Conservation (phyloP, 1,284 basidiomycete species). For the Boletus sp. region DNA sequence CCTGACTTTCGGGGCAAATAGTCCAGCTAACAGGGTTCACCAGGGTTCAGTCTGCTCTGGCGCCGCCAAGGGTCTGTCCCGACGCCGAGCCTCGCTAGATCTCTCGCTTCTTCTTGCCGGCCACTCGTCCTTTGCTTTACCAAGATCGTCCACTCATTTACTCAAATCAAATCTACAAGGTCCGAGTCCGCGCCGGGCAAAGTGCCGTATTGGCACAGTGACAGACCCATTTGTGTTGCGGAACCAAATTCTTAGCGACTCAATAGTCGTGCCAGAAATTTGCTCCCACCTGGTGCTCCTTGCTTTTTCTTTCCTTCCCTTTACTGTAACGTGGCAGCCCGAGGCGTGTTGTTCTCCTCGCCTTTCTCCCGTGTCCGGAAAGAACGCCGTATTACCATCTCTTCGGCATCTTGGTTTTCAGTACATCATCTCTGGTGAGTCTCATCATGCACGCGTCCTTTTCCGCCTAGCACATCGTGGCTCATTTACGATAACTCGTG, state of each 20-base stretch:
- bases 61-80: slow-evolving; percentile 32
- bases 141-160: slow-evolving; percentile 30
- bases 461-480: slow-evolving; percentile 32
- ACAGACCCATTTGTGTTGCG: slow-evolving; percentile 34
- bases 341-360: slow-evolving; percentile 14
- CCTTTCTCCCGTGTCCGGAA: slow-evolving; percentile 16
- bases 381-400: slow-evolving; percentile 13
- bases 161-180: too few relatives aligned
- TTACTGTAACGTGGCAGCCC: slow-evolving; percentile 18
- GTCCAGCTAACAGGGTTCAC: slow-evolving; percentile 26
- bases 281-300: slow-evolving; percentile 28
- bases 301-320: slow-evolving; percentile 24
- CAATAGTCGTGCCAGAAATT: slow-evolving; percentile 35
- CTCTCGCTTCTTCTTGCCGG: slow-evolving; percentile 15
- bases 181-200: slow-evolving; percentile 21
- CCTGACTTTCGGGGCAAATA: slow-evolving; percentile 34
- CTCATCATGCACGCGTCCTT: slow-evolving; percentile 38
- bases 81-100: slow-evolving; percentile 19
- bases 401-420: slow-evolving; percentile 25
- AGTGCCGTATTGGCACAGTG: slow-evolving; percentile 28
- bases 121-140: slow-evolving; percentile 13
- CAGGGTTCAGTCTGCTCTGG: slow-evolving; percentile 32
- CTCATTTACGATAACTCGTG: slow-evolving; percentile 31
- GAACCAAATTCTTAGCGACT: slow-evolving; percentile 38
- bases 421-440: slow-evolving; percentile 36